Evolutionary conservation across 805 yeast species (phyloP), one percentile per base, ranked within the genome.

Genomic region (Saccharomycopsis fodiens): DNA sequence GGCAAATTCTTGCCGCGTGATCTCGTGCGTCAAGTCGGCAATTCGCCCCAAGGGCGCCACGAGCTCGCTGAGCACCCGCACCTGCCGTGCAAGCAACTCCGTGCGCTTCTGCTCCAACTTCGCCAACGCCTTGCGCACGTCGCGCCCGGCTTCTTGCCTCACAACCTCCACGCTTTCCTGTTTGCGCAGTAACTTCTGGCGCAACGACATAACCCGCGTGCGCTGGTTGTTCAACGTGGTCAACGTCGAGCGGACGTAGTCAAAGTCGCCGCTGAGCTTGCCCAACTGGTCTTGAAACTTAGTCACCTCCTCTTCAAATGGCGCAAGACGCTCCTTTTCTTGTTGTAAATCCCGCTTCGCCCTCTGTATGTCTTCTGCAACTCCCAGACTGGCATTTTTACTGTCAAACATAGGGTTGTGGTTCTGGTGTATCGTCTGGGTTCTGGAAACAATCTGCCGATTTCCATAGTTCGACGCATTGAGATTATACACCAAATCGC

Each of bases 381-480:
- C 48, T 54, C 32, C 41, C 10, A 40, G 46, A 42, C 20, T 46
- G 6, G 57, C 41, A 23, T 59, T 59, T 36, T 49, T 55, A 6
- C 55, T 38, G 13, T 48, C 46, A 39, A 56, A 61, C 16, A 32
- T 37, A 1, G 34, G 34, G 4, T 50, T 30, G 8, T 35, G 42
- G 5, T 34, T 46, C 2, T 27, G 35, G 2, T 49, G 36, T 4
- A 62, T 51, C 21, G 44, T 50, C 10, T 52, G 41, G 1, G 53
- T 47, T 59, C 52, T 39, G 58, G 53, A 16, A 51, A 54, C 67
- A 2, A 70, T 63, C 55, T 79, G 85, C 51, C 63, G 68, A 2
- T 66, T 60, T 21, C 94, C 95, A 62, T 82, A 87, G 15, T 59
- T 60, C 1, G 96, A 88, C 50, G 67, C 67, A 6, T 59, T 63